These are phyloP conservation scores for Noccaea bulbosa DNA, from an alignment of 345 rosid genomes.

Conservation along the genomic window DNA sequence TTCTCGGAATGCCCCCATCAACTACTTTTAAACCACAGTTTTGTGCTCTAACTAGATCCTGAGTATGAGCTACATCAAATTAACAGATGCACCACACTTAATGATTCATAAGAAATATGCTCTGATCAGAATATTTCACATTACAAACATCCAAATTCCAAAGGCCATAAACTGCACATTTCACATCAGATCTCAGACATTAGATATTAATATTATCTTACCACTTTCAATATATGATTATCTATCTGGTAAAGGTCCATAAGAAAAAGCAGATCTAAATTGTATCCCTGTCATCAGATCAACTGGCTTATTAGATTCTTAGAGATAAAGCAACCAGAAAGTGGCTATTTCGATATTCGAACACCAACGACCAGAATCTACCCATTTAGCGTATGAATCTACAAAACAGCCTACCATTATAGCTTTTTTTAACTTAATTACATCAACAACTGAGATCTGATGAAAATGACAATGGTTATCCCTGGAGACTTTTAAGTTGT, in stretches of 20 bases:
- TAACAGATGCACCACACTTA: too few species aligned
- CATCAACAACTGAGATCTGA: slow-evolving; percentile 4
- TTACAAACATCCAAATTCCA: background rate
- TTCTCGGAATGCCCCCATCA: slow-evolving; percentile 58
- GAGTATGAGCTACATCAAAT: too few species aligned
- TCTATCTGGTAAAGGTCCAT: background rate
- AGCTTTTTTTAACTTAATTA: background rate
- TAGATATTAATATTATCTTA: slow-evolving; percentile 4
- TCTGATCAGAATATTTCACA: slow-evolving; percentile 3
- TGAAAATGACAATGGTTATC: background rate
- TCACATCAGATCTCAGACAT: background rate
- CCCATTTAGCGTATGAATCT: slow-evolving; percentile 1
- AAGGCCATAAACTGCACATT: too few species aligned
- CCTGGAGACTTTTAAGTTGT: slow-evolving; percentile 6
- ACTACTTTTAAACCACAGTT: background rate
- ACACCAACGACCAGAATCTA: background rate
- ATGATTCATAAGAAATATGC: too few species aligned
- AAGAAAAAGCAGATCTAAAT: slow-evolving; percentile 14
- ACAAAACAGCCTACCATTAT: slow-evolving; percentile 8
- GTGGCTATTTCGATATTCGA: too few species aligned
- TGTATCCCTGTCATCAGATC: slow-evolving; percentile 3
- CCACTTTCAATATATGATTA: background rate
- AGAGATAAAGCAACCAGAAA: background rate
- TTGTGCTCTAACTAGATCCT: too few species aligned
- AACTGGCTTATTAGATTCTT: background rate